Evolutionary conservation across 441 rosid genomes (phyloP).

Genomic region (Erysimum pusillum): DNA sequence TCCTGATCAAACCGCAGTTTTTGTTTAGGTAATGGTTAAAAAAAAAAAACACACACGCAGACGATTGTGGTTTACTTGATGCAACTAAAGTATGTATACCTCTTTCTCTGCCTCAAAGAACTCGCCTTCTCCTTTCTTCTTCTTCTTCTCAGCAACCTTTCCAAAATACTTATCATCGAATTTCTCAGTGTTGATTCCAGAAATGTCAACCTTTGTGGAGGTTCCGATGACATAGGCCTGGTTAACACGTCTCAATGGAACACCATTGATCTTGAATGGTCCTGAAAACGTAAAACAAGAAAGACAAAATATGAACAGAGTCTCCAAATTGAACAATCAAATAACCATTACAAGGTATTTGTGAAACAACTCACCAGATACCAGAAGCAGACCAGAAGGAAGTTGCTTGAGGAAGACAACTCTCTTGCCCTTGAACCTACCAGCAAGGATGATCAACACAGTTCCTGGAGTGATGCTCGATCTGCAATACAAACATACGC

Average conservation of each 20-base stretch:
- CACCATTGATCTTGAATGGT: conserved; percentile 92
- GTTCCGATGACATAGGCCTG: conserved; percentile 83
- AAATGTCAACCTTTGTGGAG: conserved; percentile 81
- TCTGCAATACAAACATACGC: conserved; percentile 45
- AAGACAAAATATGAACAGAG: background rate
- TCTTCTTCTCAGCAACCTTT: conserved; percentile 82
- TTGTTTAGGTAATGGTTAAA: background rate
- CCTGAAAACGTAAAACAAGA: conserved; percentile 50
- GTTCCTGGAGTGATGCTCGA: conserved; percentile 87
- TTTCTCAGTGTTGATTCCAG: conserved; percentile 68
- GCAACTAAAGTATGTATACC: conserved; percentile 46
- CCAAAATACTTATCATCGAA: conserved; percentile 84
- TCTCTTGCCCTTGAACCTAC: conserved; percentile 94
- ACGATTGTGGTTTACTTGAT: background rate
- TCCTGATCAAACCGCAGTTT: conserved; percentile 36
- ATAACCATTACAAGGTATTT: background rate
- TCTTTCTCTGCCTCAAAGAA: conserved; percentile 83
- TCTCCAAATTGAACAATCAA: background rate
- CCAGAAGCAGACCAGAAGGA: conserved; percentile 80
- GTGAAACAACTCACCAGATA: conserved; percentile 62
- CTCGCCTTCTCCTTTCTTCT: conserved; percentile 76
- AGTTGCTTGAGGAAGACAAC: conserved; percentile 94
- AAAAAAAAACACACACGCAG: background rate
- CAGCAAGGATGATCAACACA: conserved; percentile 83
- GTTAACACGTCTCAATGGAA: conserved; percentile 84